These are phyloP conservation scores for Bassia scoparia DNA, from an alignment of 148 eudicot species.

Conservation along the genomic window DNA sequence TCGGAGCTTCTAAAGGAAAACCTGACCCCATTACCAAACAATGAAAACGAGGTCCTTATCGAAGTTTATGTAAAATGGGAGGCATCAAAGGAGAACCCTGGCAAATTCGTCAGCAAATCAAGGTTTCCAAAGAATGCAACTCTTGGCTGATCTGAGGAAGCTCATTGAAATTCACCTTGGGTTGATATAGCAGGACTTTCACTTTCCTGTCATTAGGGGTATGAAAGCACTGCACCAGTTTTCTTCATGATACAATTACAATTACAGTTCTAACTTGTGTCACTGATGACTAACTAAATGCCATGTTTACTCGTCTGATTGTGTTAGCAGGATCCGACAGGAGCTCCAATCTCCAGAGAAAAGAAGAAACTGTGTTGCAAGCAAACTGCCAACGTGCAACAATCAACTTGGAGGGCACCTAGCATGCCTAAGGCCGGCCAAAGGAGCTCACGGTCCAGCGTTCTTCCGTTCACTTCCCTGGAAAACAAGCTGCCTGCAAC, in stretches of 20 bases:
- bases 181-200: constrained; percentile 69
- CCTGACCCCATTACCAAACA: constrained; percentile 33
- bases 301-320: background rate
- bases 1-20: constrained; percentile 52
- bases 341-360: constrained; percentile 69
- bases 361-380: constrained; percentile 48
- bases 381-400: constrained; percentile 69
- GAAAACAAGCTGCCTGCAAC: constrained; percentile 59
- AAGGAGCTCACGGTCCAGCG: constrained; percentile 36
- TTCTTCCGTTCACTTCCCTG: constrained; percentile 50
- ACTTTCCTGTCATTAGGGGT: constrained; percentile 71
- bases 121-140: constrained; percentile 62
- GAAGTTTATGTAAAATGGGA: constrained; percentile 89
- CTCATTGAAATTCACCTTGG: constrained; percentile 73
- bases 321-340: constrained; percentile 55
- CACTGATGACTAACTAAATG: constrained; percentile 1
- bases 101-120: constrained; percentile 63
- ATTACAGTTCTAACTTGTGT: background rate
- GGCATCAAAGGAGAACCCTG: constrained; percentile 65
- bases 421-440: constrained; percentile 61
- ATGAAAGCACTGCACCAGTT: constrained; percentile 11
- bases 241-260: background rate
- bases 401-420: constrained; percentile 56
- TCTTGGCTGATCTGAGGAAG: constrained; percentile 80
- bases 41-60: constrained; percentile 32